Evolutionary conservation across 1,284 basidiomycete species (phyloP).

Genomic region (Coniferiporia sulphurascens): DNA sequence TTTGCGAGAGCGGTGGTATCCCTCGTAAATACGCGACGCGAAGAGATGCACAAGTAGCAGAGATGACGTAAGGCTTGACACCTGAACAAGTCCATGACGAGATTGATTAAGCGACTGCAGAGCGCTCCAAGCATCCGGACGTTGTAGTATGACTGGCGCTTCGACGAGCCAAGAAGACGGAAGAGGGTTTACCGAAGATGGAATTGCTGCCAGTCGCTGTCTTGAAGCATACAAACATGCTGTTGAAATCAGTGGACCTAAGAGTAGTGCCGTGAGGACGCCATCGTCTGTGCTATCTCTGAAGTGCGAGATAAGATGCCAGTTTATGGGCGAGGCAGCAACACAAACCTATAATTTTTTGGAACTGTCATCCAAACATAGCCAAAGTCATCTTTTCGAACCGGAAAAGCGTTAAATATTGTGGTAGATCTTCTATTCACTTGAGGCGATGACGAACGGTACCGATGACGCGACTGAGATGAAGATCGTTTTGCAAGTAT

Average conservation of each 20-base stretch:
- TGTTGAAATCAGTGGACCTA: slow-evolving; percentile 72
- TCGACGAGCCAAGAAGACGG: slow-evolving; percentile 76
- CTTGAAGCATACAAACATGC: slow-evolving; percentile 57
- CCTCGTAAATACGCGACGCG: slow-evolving; percentile 70
- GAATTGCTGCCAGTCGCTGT: slow-evolving; percentile 28
- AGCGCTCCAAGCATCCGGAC: slow-evolving; percentile 36
- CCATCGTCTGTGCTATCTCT: slow-evolving; percentile 84
- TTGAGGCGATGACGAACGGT: slow-evolving; percentile 38
- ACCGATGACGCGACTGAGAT: slow-evolving; percentile 26
- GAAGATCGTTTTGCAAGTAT: slow-evolving; percentile 24
- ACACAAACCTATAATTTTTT: slow-evolving; percentile 70
- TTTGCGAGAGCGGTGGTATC: slow-evolving; percentile 39
- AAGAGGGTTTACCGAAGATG: slow-evolving; percentile 30
- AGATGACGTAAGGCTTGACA: slow-evolving; percentile 74
- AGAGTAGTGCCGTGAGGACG: slow-evolving; percentile 71
- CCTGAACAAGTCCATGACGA: slow-evolving; percentile 70
- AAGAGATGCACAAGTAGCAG: slow-evolving; percentile 75
- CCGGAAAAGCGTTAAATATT: slow-evolving; percentile 23
- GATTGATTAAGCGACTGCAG: slow-evolving; percentile 64
- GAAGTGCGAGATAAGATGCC: slow-evolving; percentile 4
- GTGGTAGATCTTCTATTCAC: slow-evolving; percentile 34
- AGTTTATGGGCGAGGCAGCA: neutral
- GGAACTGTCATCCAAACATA: slow-evolving; percentile 88
- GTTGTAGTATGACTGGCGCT: slow-evolving; percentile 46
- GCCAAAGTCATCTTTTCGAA: slow-evolving; percentile 49